These are phyloP conservation scores for Blastocystis sp. DNA, from an alignment of 352 stramenopile species.

Conservation along the genomic window DNA sequence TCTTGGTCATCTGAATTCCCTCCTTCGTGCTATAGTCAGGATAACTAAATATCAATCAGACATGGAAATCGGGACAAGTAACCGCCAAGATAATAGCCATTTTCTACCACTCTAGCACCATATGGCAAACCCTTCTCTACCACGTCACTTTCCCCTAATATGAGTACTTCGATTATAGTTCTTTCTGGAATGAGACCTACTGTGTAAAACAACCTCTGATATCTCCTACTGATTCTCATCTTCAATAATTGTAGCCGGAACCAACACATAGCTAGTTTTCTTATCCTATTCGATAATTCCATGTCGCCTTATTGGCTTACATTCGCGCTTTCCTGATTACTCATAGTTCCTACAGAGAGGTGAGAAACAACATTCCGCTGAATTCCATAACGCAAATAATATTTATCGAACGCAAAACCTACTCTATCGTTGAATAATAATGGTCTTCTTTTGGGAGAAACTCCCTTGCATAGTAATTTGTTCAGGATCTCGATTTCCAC, in stretches of 20 bases:
- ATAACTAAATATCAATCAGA: neutral
- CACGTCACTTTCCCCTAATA: neutral
- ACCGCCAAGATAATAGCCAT: slow-evolving; percentile 6
- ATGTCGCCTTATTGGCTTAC: neutral
- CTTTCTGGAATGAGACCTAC: neutral
- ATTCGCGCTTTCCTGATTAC: neutral
- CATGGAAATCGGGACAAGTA: neutral
- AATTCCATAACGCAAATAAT: too few species aligned
- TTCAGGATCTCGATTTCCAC: neutral
- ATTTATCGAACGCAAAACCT: too few species aligned
- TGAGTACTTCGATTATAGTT: neutral
- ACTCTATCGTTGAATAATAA: too few species aligned
- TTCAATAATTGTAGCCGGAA: slow-evolving; percentile 48
- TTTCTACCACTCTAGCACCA: slow-evolving; percentile 10
- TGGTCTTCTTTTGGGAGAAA: neutral
- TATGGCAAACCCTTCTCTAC: slow-evolving; percentile 4
- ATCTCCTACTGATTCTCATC: slow-evolving; percentile 2
- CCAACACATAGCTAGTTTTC: slow-evolving; percentile 45
- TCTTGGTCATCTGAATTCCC: slow-evolving; percentile 9
- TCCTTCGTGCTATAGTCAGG: slow-evolving; percentile 13
- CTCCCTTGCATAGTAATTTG: neutral
- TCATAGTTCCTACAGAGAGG: neutral
- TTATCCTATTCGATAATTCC: neutral
- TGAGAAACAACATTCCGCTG: neutral
- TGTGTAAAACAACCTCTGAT: neutral